Evolutionary conservation across 176 grass and related monocot genomes (phyloP), one percentile per base, ranked within the genome.

Genomic region (Calamus simplicifolius): DNA sequence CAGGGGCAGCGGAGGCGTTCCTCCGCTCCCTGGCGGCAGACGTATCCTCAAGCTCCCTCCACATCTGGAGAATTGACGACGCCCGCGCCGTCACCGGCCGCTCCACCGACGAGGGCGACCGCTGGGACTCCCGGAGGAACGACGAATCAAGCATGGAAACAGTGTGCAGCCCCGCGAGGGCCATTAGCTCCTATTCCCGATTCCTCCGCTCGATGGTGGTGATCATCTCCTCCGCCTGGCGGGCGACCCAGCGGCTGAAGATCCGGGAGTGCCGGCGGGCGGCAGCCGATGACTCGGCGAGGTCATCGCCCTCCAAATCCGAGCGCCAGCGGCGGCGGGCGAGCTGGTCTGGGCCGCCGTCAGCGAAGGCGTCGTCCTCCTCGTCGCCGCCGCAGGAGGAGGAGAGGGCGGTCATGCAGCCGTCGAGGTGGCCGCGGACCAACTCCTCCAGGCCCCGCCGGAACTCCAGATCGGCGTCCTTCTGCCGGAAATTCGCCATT

Each of bases 131-230:
- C n/a, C 65, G 79, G 4, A 76, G 72, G 58, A 82, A 82, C 16
- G 72, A 66, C 29, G 66, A 29, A 23, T 75, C 66, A 52, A 77
- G 73, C 79, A 67, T 77, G 67, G 79, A 81, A 25, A 81, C 78
- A 4, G 64, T 64, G 30, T 75, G 78, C 58, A 81, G 73, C 28
- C 77, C 77, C 6, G 76, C 76, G 6, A 79, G 54, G 14, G 76
- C 60, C 68, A 79, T 71, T 38, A 72, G 68, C 68, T 79, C 76
- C 48, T 60, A 72, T 18, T 79, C 76, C 4, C 76, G 76, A 48
- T 38, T 79, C 49, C 76, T 31, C 53, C 59, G 76, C 68, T 79
- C 76, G 54, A 79, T 52, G 54, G 54, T 58, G 38, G 68, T 62
- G 69, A 72, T 72, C 69, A 72, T 62, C 58, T 72, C 69, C 69